A percentile compares a stretch with the other conserved stretches of the same genome.
Conservation (phyloP, 202 grass and related monocot species). For the Zoysia matrella region DNA sequence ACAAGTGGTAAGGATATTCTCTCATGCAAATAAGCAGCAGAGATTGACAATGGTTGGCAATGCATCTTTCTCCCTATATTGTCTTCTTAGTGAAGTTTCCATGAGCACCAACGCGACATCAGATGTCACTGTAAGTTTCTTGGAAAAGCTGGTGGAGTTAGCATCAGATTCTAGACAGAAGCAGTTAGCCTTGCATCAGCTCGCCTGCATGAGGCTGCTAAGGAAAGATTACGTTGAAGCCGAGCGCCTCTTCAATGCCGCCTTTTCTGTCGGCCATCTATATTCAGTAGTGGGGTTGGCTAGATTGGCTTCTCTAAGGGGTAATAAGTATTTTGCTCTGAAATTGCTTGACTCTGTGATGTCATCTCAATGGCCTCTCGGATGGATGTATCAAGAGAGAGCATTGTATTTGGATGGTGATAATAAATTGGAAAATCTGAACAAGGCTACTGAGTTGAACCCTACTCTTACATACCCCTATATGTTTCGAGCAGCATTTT, state of each 20-base stretch:
- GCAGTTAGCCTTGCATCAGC: conserved; percentile 81
- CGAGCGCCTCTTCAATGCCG: conserved; percentile 78
- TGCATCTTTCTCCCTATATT: conserved; percentile 91
- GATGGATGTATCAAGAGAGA: conserved; percentile 99
- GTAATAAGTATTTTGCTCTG: conserved; percentile 83
- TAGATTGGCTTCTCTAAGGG: conserved; percentile 68
- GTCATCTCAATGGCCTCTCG: conserved; percentile 79
- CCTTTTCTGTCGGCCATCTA: conserved; percentile 81
- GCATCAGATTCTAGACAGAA: conserved; percentile 80
- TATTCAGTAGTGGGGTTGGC: conserved; percentile 89
- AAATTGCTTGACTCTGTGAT: conserved; percentile 90
- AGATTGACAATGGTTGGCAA: conserved; percentile 71
- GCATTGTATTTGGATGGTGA: conserved; percentile 86
- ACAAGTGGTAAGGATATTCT: conserved; percentile 80
- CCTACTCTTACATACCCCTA: conserved; percentile 46
- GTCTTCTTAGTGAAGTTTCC: conserved; percentile 89
- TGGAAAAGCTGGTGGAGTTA: conserved; percentile 85
- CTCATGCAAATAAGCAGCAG: conserved; percentile 69
- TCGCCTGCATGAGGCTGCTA: conserved; percentile 70
- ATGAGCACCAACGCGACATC: conserved; percentile 71
- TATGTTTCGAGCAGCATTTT: conserved; percentile 87
- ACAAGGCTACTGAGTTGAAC: conserved; percentile 84
- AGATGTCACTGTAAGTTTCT: conserved; percentile 72
- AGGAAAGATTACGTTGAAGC: conserved; percentile 83
- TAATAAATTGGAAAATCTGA: conserved; percentile 83